Evolutionary conservation across 352 stramenopile genomes (phyloP), one percentile per base, ranked within the genome.

Genomic region (Sclerospora graminicola): DNA sequence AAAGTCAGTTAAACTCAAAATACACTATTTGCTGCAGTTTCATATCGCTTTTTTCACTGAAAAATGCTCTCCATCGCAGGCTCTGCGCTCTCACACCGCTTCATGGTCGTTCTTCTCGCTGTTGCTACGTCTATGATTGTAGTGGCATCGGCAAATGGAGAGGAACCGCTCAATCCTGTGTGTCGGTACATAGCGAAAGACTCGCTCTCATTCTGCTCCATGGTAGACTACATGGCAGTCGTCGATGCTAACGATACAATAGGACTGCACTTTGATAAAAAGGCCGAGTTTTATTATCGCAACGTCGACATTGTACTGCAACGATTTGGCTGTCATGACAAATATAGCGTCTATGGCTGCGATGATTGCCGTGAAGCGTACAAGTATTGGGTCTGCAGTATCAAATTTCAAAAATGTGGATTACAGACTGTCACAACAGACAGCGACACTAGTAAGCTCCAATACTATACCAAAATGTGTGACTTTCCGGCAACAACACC

Each of bases 311-410:
- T 86, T 15, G 67, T 92, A 24, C 62, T 92, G 20, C 72, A 82
- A 48, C 75, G 77, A 28, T 92, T 92, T 48, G 77, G 77, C 1
- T 92, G 80, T 34, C 75, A 83, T 43, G 71, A 61, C 32, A 80
- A 78, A 46, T 92, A 89, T 57, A 84, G 69, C 26, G 47, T 92
- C 32, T 89, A 89, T 51, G 75, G 57, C 35, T 89, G 80, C 37
- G 77, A 89, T 21, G 72, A 89, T 48, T 92, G 77, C 37, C 72
- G 77, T 7, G 80, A 89, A 19, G 80, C 80, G n/a, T 92, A 89
- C 69, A 89, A 92, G 52, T 87, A 92, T 56, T 92, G 77, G 77
- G 60, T 92, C 44, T 92, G n/a, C n/a, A n/a, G n/a, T n/a, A n/a
- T n/a, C n/a, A n/a, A n/a, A n/a, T n/a, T n/a, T n/a, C n/a, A n/a